These are phyloP conservation scores for Zygoascus flipseniorum DNA, from an alignment of 805 yeast genomes.

Conservation along the genomic window DNA sequence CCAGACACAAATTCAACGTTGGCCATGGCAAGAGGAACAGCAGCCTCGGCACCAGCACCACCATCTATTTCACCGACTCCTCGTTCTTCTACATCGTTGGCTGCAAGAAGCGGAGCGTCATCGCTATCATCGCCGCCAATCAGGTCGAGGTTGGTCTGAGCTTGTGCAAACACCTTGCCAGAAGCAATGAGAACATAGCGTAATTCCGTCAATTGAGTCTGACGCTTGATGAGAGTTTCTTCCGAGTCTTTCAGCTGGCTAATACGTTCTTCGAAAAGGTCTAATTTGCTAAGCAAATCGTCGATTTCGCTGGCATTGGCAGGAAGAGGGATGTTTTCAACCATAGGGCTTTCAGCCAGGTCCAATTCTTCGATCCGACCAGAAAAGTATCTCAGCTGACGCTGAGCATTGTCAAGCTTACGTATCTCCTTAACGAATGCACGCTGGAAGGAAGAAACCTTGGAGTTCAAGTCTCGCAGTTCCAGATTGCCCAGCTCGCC, in stretches of 20 bases:
- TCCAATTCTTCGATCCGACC: constrained; percentile 25
- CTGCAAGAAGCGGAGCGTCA: constrained; percentile 29
- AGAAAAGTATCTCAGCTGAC: constrained; percentile 54
- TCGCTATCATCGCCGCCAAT: constrained; percentile 23
- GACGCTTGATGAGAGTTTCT: constrained; percentile 52
- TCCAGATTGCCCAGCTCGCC: constrained; percentile 85
- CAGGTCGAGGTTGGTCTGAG: constrained; percentile 25
- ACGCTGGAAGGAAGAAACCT: constrained; percentile 79
- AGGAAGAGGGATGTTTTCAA: constrained; percentile 34
- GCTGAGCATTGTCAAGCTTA: constrained; percentile 73
- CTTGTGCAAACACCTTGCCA: constrained; percentile 36
- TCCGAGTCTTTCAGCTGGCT: constrained; percentile 61
- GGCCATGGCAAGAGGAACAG: constrained; percentile 18
- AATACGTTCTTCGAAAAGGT: constrained; percentile 65
- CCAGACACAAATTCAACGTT: constrained; percentile 61
- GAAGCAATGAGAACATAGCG: constrained; percentile 52
- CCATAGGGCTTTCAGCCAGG: constrained; percentile 27
- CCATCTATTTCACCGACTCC: constrained; percentile 9
- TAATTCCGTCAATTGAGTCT: constrained; percentile 61
- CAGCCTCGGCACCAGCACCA: background rate
- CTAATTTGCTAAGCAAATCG: constrained; percentile 54
- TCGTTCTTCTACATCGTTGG: constrained; percentile 27
- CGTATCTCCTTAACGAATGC: constrained; percentile 84
- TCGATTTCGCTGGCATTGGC: constrained; percentile 58
- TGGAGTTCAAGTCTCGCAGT: constrained; percentile 78